Conservation (phyloP, 2,329 filamentous ascomycete genomes). For the Phaeophleospora eucalypticola region DNA sequence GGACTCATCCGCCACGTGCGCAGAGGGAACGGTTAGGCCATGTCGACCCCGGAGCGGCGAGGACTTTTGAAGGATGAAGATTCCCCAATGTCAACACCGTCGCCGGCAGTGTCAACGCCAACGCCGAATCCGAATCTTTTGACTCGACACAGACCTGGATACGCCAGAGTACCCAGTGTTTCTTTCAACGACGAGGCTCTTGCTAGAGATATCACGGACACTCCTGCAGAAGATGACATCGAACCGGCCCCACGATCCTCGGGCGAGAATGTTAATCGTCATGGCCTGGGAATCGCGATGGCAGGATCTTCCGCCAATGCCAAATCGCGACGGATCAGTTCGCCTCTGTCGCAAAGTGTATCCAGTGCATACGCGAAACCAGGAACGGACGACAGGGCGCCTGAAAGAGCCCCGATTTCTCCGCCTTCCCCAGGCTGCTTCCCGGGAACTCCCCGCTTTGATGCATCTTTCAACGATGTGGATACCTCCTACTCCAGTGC, state of each 20-base stretch:
- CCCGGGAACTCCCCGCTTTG: constrained; percentile 24
- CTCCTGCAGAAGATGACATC: constrained; percentile 32
- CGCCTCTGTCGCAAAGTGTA: constrained; percentile 23
- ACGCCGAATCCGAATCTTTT: constrained; percentile 10
- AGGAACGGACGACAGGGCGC: constrained; percentile 14
- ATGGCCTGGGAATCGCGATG: constrained; percentile 36
- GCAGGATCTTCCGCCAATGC: constrained; percentile 3
- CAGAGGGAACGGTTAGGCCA: constrained; percentile 1
- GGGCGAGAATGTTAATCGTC: constrained; percentile 6
- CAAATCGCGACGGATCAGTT: constrained; percentile 10
- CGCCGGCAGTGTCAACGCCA: constrained; percentile 1
- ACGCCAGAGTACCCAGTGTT: constrained; percentile 35
- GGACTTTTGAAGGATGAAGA: constrained; percentile 16
- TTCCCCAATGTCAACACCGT: constrained; percentile 1
- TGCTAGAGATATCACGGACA: constrained; percentile 21
- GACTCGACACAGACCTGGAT: constrained; percentile 32
- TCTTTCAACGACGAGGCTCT: constrained; percentile 29
- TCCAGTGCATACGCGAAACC: constrained; percentile 10
- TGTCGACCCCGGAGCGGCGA: constrained; percentile 17
- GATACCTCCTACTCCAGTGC: constrained; percentile 16
- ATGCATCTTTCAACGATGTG: constrained; percentile 14
- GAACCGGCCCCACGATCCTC: constrained; percentile 7
- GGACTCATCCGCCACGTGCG: not conserved
- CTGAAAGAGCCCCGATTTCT: constrained; percentile 15
- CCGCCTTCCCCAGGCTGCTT: constrained; percentile 23